phyloP scores from a whole-genome alignment of 169 alveolate species.

The Plasmodium inui region DNA sequence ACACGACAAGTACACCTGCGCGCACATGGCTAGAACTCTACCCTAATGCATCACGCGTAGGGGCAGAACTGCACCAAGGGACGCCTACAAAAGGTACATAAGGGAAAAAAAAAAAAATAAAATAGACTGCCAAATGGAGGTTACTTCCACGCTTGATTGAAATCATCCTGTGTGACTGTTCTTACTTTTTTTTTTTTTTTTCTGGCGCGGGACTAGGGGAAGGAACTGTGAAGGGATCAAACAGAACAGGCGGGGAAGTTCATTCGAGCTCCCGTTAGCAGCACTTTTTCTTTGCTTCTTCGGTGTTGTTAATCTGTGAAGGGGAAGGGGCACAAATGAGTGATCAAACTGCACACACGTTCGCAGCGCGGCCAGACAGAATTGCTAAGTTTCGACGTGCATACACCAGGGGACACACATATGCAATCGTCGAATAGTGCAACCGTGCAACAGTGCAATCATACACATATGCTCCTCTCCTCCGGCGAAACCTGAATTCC shows the following conservation, averaged over 20 bases:
- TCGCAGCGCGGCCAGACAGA: neutral
- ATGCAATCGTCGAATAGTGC: too few relatives aligned
- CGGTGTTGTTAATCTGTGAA: conserved; percentile 53
- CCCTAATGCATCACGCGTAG: neutral
- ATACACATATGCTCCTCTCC: neutral
- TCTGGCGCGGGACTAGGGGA: neutral
- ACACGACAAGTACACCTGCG: neutral
- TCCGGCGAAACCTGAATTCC: conserved; percentile 56
- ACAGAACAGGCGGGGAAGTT: neutral
- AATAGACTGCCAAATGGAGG: neutral
- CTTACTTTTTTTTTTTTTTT: neutral
- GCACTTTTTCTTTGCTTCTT: conserved; percentile 47
- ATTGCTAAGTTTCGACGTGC: neutral
- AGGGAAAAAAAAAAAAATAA: neutral
- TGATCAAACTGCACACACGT: neutral
- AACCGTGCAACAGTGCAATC: neutral
- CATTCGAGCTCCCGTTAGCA: neutral
- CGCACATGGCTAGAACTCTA: neutral
- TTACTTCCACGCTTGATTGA: neutral
- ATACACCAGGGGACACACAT: too few relatives aligned
- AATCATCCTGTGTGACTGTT: neutral
- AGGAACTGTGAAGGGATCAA: neutral
- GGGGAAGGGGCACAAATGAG: neutral
- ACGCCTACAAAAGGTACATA: neutral
- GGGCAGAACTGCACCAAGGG: neutral